A percentile compares a stretch with the other conserved stretches of the same genome.
These are phyloP conservation scores for Nemania abortiva DNA, from an alignment of 2,329 filamentous ascomycete genomes.

Conservation along the genomic window DNA sequence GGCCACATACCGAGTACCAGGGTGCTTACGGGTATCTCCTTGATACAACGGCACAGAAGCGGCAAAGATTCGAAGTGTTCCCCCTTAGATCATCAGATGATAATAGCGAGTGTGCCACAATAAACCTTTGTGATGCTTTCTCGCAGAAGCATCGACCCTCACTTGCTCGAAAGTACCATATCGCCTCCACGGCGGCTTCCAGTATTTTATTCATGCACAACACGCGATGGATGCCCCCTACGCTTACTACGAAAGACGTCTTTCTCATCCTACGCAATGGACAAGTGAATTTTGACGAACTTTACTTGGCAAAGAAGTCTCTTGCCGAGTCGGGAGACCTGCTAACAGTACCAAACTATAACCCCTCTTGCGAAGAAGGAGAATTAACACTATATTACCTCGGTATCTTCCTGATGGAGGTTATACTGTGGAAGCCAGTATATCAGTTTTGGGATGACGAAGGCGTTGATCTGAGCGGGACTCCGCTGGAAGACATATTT, in stretches of 20 bases:
- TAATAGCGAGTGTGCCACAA: slow-evolving; percentile 5
- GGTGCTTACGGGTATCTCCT: slow-evolving; percentile 30
- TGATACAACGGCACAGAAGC: slow-evolving; percentile 23
- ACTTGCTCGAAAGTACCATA: slow-evolving; percentile 36
- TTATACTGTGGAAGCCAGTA: slow-evolving; percentile 37
- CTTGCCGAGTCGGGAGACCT: slow-evolving; percentile 12
- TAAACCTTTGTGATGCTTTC: slow-evolving; percentile 23
- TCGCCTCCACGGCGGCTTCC: slow-evolving; percentile 40
- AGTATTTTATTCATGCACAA: slow-evolving; percentile 45
- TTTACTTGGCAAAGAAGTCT: slow-evolving; percentile 32
- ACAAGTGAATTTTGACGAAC: slow-evolving; percentile 27
- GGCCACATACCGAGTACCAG: not conserved
- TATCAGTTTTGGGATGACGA: slow-evolving; percentile 35
- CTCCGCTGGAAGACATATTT: slow-evolving; percentile 29
- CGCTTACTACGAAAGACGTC: slow-evolving; percentile 34
- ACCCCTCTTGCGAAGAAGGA: slow-evolving; percentile 20
- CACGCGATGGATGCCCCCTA: slow-evolving; percentile 42
- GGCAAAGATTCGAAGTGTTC: slow-evolving; percentile 28
- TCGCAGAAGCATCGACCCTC: slow-evolving; percentile 24
- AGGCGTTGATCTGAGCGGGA: slow-evolving; percentile 12
- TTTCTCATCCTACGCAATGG: slow-evolving; percentile 37
- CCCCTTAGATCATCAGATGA: slow-evolving; percentile 19
- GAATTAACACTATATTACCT: slow-evolving; percentile 28
- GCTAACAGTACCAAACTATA: not conserved
- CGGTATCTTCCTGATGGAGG: slow-evolving; percentile 34